These are phyloP conservation scores for Naganishia onofrii DNA, from an alignment of 768 basidiomycete species.

Conservation along the genomic window DNA sequence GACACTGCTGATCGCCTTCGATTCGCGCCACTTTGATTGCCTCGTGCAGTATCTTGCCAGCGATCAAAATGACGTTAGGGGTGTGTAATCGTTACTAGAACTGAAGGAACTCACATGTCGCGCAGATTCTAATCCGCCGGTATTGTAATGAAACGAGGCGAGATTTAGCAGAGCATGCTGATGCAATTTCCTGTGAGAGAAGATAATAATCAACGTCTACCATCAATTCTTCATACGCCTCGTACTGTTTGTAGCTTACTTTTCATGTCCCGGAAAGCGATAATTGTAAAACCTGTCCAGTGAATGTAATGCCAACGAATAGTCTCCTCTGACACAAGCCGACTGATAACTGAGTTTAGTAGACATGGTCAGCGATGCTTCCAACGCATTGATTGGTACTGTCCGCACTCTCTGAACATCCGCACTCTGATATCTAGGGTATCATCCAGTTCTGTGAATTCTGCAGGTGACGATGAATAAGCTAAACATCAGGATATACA, in stretches of 20 bases:
- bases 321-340: constrained; percentile 42
- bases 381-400: not conserved
- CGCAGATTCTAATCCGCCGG: constrained; percentile 45
- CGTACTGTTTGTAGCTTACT: constrained; percentile 31
- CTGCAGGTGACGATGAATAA: constrained; percentile 3
- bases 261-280: constrained; percentile 42
- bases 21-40: constrained; percentile 49
- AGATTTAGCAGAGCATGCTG: constrained; percentile 51
- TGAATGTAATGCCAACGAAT: constrained; percentile 43
- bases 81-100: not conserved
- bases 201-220: not conserved
- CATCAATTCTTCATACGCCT: not conserved
- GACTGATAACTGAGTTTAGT: constrained; percentile 34
- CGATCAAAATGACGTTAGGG: not conserved
- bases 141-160: constrained; percentile 46
- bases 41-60: constrained; percentile 41
- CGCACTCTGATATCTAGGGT: constrained; percentile 40
- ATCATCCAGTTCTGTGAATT: constrained; percentile 41
- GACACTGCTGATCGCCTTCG: constrained; percentile 47
- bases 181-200: constrained; percentile 45
- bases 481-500: not conserved
- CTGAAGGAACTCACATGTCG: constrained; percentile 35
- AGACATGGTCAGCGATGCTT: constrained; percentile 10
- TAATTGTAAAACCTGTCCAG: constrained; percentile 50
- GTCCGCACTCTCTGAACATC: constrained; percentile 45